Evolutionary conservation across 2,329 filamentous ascomycete genomes (phyloP).

Genomic region (Phaeosphaeriaceae sp.): DNA sequence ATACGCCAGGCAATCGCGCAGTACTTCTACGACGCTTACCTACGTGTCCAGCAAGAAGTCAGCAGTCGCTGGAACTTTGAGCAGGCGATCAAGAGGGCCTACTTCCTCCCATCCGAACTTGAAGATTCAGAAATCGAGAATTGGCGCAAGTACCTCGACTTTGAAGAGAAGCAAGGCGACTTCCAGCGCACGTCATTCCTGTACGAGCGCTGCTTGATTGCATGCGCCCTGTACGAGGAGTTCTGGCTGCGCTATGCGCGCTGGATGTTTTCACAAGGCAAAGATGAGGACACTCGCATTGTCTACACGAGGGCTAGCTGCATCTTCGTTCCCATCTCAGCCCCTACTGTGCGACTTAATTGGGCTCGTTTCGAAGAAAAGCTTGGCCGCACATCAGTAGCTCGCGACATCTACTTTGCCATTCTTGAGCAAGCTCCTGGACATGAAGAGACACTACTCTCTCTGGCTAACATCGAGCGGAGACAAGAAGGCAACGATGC

Average conservation of each 20-base stretch:
- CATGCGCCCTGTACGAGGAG: slow-evolving; percentile 93
- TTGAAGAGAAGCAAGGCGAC: slow-evolving; percentile 86
- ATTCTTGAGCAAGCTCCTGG: slow-evolving; percentile 79
- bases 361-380: slow-evolving; percentile 97
- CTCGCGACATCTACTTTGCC: slow-evolving; percentile 82
- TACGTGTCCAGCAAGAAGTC: slow-evolving; percentile 82
- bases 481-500: slow-evolving; percentile 84
- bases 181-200: slow-evolving; percentile 78
- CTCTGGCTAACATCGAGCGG: slow-evolving; percentile 84
- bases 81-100: slow-evolving; percentile 91
- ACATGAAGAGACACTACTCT: slow-evolving; percentile 86
- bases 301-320: slow-evolving; percentile 89
- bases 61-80: slow-evolving; percentile 95
- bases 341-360: slow-evolving; percentile 82
- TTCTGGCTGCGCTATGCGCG: slow-evolving; percentile 97
- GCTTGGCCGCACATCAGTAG: slow-evolving; percentile 75
- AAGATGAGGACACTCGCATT: slow-evolving; percentile 88
- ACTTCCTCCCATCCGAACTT: slow-evolving; percentile 94
- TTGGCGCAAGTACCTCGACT: slow-evolving; percentile 97
- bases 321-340: slow-evolving; percentile 84
- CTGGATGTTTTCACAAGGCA: slow-evolving; percentile 81
- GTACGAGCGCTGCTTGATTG: slow-evolving; percentile 92
- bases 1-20: slow-evolving; percentile 80
- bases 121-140: slow-evolving; percentile 84
- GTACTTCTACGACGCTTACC: slow-evolving; percentile 81